Percentiles rank a stretch among this genome's conserved stretches.
phyloP scores from a whole-genome alignment of 345 rosid genomes.

The Gossypium stocksii region DNA sequence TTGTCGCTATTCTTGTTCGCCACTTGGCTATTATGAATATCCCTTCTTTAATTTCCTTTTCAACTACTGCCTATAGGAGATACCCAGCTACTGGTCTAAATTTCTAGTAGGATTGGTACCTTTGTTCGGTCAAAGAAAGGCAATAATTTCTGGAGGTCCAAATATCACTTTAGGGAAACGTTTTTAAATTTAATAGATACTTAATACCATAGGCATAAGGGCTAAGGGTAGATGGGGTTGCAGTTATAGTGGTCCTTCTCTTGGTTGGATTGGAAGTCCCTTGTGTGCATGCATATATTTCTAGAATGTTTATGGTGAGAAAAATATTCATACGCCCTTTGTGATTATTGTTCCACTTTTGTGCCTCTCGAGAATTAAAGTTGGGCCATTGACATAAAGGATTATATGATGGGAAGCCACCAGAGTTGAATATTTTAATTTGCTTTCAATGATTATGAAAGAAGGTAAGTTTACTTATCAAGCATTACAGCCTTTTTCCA shows the following conservation, averaged over 20 bases:
- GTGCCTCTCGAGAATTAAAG: not conserved
- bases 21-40: slow-evolving; percentile 10
- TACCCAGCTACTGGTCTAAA: not conserved
- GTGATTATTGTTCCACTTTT: not conserved
- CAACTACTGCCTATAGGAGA: not conserved
- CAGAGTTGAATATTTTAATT: not conserved
- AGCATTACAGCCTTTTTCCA: not conserved
- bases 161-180: not conserved
- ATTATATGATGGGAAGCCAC: not conserved
- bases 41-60: not conserved
- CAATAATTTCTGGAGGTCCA: too few species aligned
- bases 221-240: not conserved
- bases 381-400: not conserved
- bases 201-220: too few species aligned
- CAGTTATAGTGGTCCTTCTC: too few species aligned
- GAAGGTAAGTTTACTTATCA: not conserved
- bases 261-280: not conserved
- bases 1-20: slow-evolving; percentile 38
- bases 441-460: not conserved
- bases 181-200: too few species aligned
- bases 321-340: not conserved
- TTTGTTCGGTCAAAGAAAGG: too few species aligned
- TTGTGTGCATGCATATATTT: not conserved
- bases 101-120: too few species aligned
- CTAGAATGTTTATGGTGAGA: not conserved